Evolutionary conservation across 108 stramenopile species (phyloP).

Genomic region (Mediolabrus comicus): DNA sequence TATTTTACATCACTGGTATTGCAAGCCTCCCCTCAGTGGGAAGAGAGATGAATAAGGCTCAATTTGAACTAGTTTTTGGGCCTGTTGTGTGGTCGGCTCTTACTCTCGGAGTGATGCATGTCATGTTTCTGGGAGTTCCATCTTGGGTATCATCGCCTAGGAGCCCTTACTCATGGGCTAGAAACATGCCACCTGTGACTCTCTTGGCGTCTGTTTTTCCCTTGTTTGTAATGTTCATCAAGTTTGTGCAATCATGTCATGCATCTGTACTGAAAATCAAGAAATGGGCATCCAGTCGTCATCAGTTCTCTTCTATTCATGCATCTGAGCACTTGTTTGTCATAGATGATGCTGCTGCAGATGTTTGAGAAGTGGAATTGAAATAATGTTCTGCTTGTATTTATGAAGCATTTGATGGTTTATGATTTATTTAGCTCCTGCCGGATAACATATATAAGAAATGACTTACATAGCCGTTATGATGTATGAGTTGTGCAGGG

Average conservation of each 20-base stretch:
- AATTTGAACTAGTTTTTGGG: conserved; percentile 16
- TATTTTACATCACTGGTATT: conserved; percentile 23
- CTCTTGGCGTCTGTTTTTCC: no score
- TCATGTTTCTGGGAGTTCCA: conserved; percentile 23
- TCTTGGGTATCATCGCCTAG: conserved; percentile 3
- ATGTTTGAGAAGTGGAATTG: background rate
- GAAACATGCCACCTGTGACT: no score
- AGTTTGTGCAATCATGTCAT: no score
- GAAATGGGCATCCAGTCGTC: background rate
- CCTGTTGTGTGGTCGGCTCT: conserved; percentile 29
- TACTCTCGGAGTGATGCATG: conserved; percentile 15
- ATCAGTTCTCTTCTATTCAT: conserved; percentile 4
- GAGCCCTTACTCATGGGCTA: no score
- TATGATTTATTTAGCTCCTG: background rate
- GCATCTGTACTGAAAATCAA: no score
- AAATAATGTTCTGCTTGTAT: background rate
- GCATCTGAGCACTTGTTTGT: conserved; percentile 1
- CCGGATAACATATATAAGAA: background rate
- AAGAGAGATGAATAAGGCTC: conserved; percentile 29
- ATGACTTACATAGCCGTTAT: background rate
- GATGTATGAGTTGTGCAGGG: conserved; percentile 4
- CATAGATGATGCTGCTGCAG: background rate
- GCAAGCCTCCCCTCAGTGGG: conserved; percentile 19
- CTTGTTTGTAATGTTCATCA: no score
- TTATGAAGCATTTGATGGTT: background rate